These are phyloP conservation scores for Bimuria novae-zelandiae DNA, from an alignment of 2,329 filamentous ascomycete species.

Conservation along the genomic window DNA sequence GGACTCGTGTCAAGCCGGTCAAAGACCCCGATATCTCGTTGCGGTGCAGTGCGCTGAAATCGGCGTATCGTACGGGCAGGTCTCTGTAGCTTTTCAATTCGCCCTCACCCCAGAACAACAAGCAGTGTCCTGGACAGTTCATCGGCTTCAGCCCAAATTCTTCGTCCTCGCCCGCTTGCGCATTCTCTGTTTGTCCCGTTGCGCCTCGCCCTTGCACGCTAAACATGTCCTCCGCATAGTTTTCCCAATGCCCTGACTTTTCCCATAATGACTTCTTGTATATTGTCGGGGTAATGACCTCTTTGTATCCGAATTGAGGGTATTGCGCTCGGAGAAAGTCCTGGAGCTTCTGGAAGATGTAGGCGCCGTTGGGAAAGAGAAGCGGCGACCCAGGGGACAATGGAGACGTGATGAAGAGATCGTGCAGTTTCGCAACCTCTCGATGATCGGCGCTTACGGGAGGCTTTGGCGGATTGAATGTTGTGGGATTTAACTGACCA, in stretches of 20 bases:
- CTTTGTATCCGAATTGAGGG: slow-evolving; percentile 80
- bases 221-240: slow-evolving; percentile 93
- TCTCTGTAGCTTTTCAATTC: slow-evolving; percentile 77
- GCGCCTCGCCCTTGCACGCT: slow-evolving; percentile 67
- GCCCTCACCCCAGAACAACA: slow-evolving; percentile 77
- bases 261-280: slow-evolving; percentile 90
- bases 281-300: slow-evolving; percentile 87
- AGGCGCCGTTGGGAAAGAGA: slow-evolving; percentile 79
- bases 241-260: slow-evolving; percentile 83
- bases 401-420: slow-evolving; percentile 76
- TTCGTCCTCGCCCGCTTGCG: slow-evolving; percentile 62
- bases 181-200: slow-evolving; percentile 48
- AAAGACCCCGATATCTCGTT: slow-evolving; percentile 84
- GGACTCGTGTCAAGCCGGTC: slow-evolving; percentile 80
- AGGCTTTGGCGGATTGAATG: slow-evolving; percentile 42
- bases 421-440: slow-evolving; percentile 60
- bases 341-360: slow-evolving; percentile 82
- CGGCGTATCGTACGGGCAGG: slow-evolving; percentile 80
- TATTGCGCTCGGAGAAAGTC: slow-evolving; percentile 84
- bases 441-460: slow-evolving; percentile 53
- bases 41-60: slow-evolving; percentile 84
- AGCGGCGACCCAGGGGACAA: slow-evolving; percentile 87
- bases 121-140: slow-evolving; percentile 89
- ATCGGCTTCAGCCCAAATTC: slow-evolving; percentile 88
- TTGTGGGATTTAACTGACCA: slow-evolving; percentile 37